Evolutionary conservation across 768 basidiomycete species (phyloP).

Genomic region (Tricholoma bakamatsutake): DNA sequence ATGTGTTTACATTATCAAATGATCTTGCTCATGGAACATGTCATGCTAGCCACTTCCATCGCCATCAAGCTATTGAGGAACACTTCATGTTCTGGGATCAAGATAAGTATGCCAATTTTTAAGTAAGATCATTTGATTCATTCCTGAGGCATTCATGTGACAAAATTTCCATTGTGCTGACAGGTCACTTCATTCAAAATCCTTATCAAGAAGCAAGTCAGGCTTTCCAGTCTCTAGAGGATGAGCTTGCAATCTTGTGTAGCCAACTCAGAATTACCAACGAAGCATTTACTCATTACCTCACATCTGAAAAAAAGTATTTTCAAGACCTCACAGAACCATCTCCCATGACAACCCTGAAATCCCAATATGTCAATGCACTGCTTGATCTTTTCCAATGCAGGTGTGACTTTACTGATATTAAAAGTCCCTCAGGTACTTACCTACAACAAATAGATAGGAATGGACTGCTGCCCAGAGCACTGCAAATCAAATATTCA

Average conservation of each 20-base stretch:
- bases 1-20: slow-evolving; percentile 17
- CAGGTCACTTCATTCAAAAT: too few relatives aligned
- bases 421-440: background rate
- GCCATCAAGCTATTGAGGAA: slow-evolving; percentile 13
- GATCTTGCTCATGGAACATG: slow-evolving; percentile 12
- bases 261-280: background rate
- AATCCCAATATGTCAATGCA: background rate
- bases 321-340: background rate
- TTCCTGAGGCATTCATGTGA: too few relatives aligned
- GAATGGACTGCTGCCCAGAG: background rate
- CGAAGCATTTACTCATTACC: background rate
- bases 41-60: slow-evolving; percentile 15
- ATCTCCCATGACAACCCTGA: too few relatives aligned
- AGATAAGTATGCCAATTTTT: slow-evolving; percentile 12
- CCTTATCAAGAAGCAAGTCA: too few relatives aligned
- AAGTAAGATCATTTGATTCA: slow-evolving; percentile 3
- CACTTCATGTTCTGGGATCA: too few relatives aligned
- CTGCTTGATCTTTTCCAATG: slow-evolving; percentile 1
- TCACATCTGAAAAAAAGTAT: background rate
- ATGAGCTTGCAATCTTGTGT: background rate
- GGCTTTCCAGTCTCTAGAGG: background rate
- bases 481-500: background rate
- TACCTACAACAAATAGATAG: background rate
- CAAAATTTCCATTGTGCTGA: background rate
- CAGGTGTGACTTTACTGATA: background rate